Evolutionary conservation across 768 basidiomycete species (phyloP).

Genomic region (Suillus americanus): DNA sequence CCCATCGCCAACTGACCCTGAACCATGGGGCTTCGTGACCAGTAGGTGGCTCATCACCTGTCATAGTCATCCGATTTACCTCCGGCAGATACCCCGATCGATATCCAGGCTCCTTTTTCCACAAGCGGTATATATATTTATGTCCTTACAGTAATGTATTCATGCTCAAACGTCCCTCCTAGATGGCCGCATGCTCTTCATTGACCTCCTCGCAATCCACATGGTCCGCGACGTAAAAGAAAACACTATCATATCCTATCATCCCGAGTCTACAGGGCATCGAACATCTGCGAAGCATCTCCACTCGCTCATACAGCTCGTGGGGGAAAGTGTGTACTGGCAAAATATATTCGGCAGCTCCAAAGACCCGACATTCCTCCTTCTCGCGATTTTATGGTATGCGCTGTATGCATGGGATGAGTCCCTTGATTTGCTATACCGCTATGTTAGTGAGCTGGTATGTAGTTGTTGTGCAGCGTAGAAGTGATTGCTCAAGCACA

Average conservation of each 20-base stretch:
- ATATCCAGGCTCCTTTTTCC: conserved; percentile 3
- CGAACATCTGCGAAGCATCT: conserved; percentile 9
- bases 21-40: too few relatives aligned
- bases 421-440: conserved; percentile 43
- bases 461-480: conserved; percentile 10
- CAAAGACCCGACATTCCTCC: conserved; percentile 48
- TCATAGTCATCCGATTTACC: not conserved
- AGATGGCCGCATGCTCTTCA: conserved; percentile 1
- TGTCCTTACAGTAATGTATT: not conserved
- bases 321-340: conserved; percentile 19
- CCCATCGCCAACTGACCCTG: too few relatives aligned
- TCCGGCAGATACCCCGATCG: not conserved
- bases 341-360: conserved; percentile 11
- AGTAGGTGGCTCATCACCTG: not conserved
- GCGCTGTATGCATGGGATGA: conserved; percentile 56
- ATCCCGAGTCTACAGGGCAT: not conserved
- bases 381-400: conserved; percentile 50
- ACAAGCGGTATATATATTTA: not conserved
- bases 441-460: conserved; percentile 48
- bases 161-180: not conserved
- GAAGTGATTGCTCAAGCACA: conserved; percentile 3
- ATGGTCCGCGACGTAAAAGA: not conserved
- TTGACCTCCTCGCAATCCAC: conserved; percentile 4
- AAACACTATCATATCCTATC: conserved; percentile 4
- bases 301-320: conserved; percentile 8